Conservation (phyloP, 257 asterid species). For the Jasminum sambac region DNA sequence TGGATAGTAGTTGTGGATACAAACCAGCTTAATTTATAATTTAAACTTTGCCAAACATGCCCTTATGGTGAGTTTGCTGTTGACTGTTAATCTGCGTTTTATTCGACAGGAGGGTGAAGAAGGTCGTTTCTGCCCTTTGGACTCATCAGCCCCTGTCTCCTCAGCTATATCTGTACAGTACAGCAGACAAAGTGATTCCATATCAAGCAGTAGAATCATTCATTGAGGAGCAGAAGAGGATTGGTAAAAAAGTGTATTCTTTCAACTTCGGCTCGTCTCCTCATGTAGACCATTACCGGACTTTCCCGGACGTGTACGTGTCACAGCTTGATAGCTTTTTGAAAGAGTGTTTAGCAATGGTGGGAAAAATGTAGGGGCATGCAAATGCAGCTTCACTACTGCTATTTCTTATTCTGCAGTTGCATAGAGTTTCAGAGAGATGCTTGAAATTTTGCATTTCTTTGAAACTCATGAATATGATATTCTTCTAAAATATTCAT, state of each 20-base stretch:
- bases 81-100: neutral
- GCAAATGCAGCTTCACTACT: neutral
- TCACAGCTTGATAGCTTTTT: conserved; percentile 51
- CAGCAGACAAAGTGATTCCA: conserved; percentile 79
- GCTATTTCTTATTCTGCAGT: neutral
- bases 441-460: neutral
- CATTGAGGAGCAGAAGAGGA: conserved; percentile 56
- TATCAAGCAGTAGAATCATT: conserved; percentile 56
- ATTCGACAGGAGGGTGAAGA: conserved; percentile 58
- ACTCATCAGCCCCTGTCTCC: conserved; percentile 69
- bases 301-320: conserved; percentile 54
- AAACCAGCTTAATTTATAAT: too few relatives aligned
- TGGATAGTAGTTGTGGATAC: too few relatives aligned
- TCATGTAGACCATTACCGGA: conserved; percentile 85
- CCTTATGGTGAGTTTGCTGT: too few relatives aligned
- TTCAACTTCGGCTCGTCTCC: conserved; percentile 71
- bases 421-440: neutral
- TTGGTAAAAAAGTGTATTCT: conserved; percentile 47
- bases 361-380: conserved; percentile 27
- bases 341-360: conserved; percentile 40
- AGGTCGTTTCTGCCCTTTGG: conserved; percentile 42
- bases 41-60: too few relatives aligned
- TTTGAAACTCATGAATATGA: too few relatives aligned
- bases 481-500: too few relatives aligned
- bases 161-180: conserved; percentile 78